These are phyloP conservation scores for Phytopythium vexans DNA, from an alignment of 352 stramenopile species.

Conservation along the genomic window DNA sequence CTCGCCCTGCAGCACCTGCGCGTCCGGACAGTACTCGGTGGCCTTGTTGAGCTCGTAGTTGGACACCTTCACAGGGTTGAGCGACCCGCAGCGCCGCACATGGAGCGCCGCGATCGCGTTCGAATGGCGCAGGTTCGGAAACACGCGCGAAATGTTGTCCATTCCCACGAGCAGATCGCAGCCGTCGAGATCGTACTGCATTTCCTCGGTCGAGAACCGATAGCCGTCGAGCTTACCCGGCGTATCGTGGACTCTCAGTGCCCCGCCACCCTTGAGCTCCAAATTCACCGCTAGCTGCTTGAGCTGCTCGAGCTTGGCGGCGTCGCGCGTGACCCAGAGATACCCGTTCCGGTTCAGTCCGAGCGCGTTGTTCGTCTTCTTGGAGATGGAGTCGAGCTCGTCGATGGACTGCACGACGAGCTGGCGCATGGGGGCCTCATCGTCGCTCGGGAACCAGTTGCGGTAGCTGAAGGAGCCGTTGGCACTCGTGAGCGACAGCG, in stretches of 20 bases:
- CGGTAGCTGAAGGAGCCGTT: constrained; percentile 82
- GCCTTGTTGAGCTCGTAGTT: constrained; percentile 68
- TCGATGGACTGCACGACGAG: constrained; percentile 75
- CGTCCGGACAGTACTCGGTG: constrained; percentile 54
- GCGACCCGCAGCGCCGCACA: constrained; percentile 64
- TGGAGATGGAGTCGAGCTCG: constrained; percentile 64
- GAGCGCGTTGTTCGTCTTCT: constrained; percentile 57
- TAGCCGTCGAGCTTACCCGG: constrained; percentile 38
- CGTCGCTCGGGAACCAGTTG: constrained; percentile 79
- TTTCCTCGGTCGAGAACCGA: constrained; percentile 34
- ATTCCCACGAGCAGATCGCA: constrained; percentile 66
- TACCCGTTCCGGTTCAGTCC: constrained; percentile 80
- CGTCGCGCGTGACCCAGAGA: constrained; percentile 63
- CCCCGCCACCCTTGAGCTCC: constrained; percentile 46
- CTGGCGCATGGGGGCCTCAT: constrained; percentile 59
- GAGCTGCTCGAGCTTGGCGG: constrained; percentile 45
- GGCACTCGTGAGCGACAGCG: constrained; percentile 69
- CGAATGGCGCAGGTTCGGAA: constrained; percentile 59
- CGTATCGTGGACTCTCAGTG: constrained; percentile 42
- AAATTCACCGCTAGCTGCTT: constrained; percentile 42
- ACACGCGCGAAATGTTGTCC: constrained; percentile 48
- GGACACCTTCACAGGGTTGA: constrained; percentile 70
- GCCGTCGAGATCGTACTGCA: constrained; percentile 61
- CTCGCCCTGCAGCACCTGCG: constrained; percentile 52
- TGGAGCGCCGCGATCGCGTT: constrained; percentile 56